Base-by-base conservation (phyloP, 352 stramenopile species). In the Phytopythium ostracodes region DNA sequence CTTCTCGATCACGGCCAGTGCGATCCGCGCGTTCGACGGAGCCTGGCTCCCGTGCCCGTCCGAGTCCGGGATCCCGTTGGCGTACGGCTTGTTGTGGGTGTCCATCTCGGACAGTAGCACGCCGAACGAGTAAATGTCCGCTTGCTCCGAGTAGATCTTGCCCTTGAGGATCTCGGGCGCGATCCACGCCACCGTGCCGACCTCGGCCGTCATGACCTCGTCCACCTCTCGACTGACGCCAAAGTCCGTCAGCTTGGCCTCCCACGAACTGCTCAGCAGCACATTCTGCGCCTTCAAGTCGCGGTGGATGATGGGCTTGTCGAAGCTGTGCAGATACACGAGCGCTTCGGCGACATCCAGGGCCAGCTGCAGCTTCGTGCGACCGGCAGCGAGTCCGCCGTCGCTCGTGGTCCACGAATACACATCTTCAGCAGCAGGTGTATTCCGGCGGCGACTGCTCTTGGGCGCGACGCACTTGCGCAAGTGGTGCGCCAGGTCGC, bases 71-170 rank as follows among this genome's bases (percentile, higher is more conserved):
- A 72, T 59, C 2, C 71, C 73, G 0, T 69, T 20, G 2, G 66
- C 58, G 54, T 82, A 87, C 47, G 77, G 76, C 53, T 67, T 67
- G 10, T 67, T 56, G 59, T 73, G 81, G 24, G 74, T 81, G 59
- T 83, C 74, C 36, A 85, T 40, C 60, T 84, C 77, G 14, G 62
- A 73, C 70, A 87, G 70, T 6, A 87, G 36, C 5, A 84, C 65
- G 9, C 77, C 77, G 52, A 87, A 87, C 31, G 75, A 84, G 60
- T 87, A 87, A 58, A 87, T 75, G 59, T 87, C 77, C 5, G 72
- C 73, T 43, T 70, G 64, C 40, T 81, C 67, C 35, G 68, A 65
- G 61, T 87, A 87, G 35, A 58, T 54, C 22, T 69, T 71, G 29
- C 71, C 77, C 51, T 73, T 72, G 29, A 87, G 70, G 40, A 87